A percentile compares a stretch with the other conserved stretches of the same genome.
Conservation (phyloP, 116 monocot species). For the Papilionanthe hybrid region DNA sequence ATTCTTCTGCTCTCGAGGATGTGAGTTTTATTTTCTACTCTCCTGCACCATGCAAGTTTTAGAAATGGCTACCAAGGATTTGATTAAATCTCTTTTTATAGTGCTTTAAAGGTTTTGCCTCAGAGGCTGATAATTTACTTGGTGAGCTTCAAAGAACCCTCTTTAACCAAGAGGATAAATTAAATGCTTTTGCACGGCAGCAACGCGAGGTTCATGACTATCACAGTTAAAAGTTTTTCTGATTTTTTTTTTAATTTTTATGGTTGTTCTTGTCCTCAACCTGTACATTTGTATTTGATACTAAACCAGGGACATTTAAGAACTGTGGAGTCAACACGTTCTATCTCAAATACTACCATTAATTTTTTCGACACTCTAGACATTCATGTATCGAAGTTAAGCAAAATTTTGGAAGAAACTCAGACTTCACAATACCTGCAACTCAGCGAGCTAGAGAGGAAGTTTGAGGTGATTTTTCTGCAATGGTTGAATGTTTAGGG, state of each 20-base stretch:
- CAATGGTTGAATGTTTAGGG: not conserved
- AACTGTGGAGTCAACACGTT: constrained; percentile 61
- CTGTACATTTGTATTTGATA: not conserved
- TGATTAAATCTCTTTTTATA: constrained; percentile 18
- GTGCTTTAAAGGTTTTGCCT: constrained; percentile 77
- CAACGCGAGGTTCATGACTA: constrained; percentile 65
- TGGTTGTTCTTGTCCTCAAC: not conserved
- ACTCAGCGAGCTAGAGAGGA: constrained; percentile 83
- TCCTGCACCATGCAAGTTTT: not conserved
- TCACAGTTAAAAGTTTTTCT: constrained; percentile 13
- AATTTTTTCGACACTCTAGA: constrained; percentile 80
- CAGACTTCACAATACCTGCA: constrained; percentile 66
- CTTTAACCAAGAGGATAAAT: constrained; percentile 66
- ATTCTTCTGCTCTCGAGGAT: constrained; percentile 67
- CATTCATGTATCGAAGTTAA: constrained; percentile 64
- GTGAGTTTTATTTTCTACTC: constrained; percentile 34
- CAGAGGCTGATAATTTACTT: constrained; percentile 76
- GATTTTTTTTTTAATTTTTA: not conserved
- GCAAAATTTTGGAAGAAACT: constrained; percentile 76
- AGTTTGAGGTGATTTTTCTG: constrained; percentile 73
- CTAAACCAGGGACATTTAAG: constrained; percentile 66
- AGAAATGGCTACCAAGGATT: not conserved
- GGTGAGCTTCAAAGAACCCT: constrained; percentile 69
- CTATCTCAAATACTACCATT: constrained; percentile 72
- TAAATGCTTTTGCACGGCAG: constrained; percentile 71